Percentiles rank a stretch among this genome's conserved stretches.
These are phyloP conservation scores for Cicer pinnatifidum DNA, from an alignment of 306 rosid species.

Conservation along the genomic window DNA sequence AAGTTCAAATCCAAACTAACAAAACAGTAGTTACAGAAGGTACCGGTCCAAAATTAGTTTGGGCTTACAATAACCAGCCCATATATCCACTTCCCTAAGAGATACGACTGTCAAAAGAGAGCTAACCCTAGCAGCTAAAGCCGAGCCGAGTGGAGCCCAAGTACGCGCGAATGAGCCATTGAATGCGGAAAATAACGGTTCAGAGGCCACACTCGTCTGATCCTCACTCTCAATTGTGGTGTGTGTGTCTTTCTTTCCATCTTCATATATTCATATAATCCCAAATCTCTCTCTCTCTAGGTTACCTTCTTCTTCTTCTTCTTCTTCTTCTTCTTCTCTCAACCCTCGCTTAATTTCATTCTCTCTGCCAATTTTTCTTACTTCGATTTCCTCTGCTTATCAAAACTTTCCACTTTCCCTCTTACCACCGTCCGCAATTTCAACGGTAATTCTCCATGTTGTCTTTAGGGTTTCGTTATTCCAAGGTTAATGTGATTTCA, in stretches of 20 bases:
- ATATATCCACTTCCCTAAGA: too few relatives aligned
- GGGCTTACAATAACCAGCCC: too few relatives aligned
- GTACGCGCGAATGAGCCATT: constrained; percentile 54
- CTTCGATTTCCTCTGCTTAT: constrained; percentile 37
- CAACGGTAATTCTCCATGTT: constrained; percentile 30
- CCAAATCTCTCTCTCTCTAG: constrained; percentile 35
- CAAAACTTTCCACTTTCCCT: constrained; percentile 1
- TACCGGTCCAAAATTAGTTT: too few relatives aligned
- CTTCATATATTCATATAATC: constrained; percentile 43
- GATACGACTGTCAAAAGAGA: not conserved
- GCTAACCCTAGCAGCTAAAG: constrained; percentile 1
- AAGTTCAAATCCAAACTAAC: too few relatives aligned
- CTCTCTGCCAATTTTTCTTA: not conserved
- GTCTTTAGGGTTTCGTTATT: constrained; percentile 53
- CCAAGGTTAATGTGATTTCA: constrained; percentile 25
- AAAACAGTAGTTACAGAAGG: too few relatives aligned
- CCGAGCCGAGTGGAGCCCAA: constrained; percentile 43
- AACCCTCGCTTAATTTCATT: constrained; percentile 30
- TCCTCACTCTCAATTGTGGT: constrained; percentile 43
- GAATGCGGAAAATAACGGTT: constrained; percentile 58
- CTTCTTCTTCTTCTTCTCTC: not conserved
- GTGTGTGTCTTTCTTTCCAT: constrained; percentile 21
- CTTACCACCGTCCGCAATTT: constrained; percentile 1
- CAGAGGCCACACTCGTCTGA: constrained; percentile 49
- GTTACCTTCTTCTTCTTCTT: constrained; percentile 32